Base-by-base conservation (phyloP, 495 filamentous ascomycete genomes). In the Choiromyces venosus region DNA sequence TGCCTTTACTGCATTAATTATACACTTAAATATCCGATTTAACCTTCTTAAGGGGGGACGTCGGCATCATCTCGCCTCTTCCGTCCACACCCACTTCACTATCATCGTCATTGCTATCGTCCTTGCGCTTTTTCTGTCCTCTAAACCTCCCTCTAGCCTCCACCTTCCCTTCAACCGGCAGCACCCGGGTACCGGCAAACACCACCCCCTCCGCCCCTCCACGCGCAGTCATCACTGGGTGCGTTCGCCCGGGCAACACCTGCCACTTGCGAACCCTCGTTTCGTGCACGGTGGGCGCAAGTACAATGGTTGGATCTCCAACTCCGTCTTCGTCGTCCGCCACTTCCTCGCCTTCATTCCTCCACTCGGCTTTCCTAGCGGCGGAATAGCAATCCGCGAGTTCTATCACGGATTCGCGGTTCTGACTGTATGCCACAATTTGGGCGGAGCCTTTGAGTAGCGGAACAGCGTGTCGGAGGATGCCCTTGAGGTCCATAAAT, bases 121-220 rank as follows among this genome's bases (percentile, higher is more conserved):
- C 10, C 67, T 86, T 90, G 71, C 86, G 86, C 81, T 87, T 87
- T 78, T 90, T 90, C 56, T 52, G 46, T 25, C 79, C 79, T 38
- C 73, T 52, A 84, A 85, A 87, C 76, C 90, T 92, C 0, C 95
- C 95, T 68, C 91, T 89, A 21, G 94, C 96, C 75, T 91, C 89
- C 37, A 97, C 89, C 78, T 86, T 90, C 10, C 91, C 91, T 74
- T 91, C 86, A 0, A 90, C 88, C 3, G 96, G 95, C 44, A 93
- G 82, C 10, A 95, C 94, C 73, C 89, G 88, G 74, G 90, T 91
- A 8, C 84, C 96, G 73, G 91, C 92, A 79, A 97, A 95, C 29
- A 99, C 82, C 82, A 91, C 98, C 5, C 95, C 95, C 82, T 98
- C 93, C 0, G 93, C 88, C 0, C 95, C 94, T 37, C 95, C 95